These are phyloP conservation scores for Teunomyces stri DNA, from an alignment of 805 yeast genomes.

Conservation along the genomic window DNA sequence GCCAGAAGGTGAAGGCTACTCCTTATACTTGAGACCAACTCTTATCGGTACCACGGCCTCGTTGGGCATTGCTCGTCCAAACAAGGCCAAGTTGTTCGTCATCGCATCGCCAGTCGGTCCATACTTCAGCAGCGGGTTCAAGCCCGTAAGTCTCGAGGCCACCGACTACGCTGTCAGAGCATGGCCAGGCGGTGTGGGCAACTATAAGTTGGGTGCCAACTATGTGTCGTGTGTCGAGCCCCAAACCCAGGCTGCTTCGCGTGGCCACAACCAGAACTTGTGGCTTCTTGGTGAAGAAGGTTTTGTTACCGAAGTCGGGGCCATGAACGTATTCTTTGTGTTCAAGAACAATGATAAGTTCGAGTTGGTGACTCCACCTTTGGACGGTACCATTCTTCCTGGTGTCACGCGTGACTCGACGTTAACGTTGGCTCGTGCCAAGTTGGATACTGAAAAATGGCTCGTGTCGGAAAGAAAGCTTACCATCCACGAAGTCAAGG, in stretches of 20 bases:
- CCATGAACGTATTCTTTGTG: slow-evolving; percentile 92
- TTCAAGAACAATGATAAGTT: slow-evolving; percentile 74
- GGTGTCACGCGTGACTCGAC: slow-evolving; percentile 97
- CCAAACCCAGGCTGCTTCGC: slow-evolving; percentile 80
- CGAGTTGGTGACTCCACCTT: slow-evolving; percentile 92
- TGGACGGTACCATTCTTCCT: slow-evolving; percentile 94
- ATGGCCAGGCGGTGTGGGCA: slow-evolving; percentile 99
- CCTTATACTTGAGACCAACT: slow-evolving; percentile 29
- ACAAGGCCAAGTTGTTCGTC: slow-evolving; percentile 23
- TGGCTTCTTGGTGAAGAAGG: slow-evolving; percentile 93
- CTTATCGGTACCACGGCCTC: slow-evolving; percentile 25
- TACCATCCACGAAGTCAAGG: slow-evolving; percentile 77
- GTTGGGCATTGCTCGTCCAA: slow-evolving; percentile 24
- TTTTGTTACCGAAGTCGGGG: slow-evolving; percentile 91
- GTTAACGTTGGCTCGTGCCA: slow-evolving; percentile 69
- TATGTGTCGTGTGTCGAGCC: slow-evolving; percentile 95
- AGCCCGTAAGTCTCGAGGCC: slow-evolving; percentile 91
- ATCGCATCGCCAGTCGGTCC: slow-evolving; percentile 31
- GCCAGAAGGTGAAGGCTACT: slow-evolving; percentile 26
- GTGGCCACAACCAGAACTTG: slow-evolving; percentile 92
- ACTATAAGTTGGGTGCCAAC: slow-evolving; percentile 94
- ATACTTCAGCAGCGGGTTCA: slow-evolving; percentile 80
- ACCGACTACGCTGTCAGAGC: slow-evolving; percentile 96
- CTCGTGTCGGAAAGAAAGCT: slow-evolving; percentile 75
- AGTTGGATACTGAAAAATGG: slow-evolving; percentile 76